Evolutionary conservation across 495 filamentous ascomycete genomes (phyloP).

Genomic region (Trichoderma asperelloides): DNA sequence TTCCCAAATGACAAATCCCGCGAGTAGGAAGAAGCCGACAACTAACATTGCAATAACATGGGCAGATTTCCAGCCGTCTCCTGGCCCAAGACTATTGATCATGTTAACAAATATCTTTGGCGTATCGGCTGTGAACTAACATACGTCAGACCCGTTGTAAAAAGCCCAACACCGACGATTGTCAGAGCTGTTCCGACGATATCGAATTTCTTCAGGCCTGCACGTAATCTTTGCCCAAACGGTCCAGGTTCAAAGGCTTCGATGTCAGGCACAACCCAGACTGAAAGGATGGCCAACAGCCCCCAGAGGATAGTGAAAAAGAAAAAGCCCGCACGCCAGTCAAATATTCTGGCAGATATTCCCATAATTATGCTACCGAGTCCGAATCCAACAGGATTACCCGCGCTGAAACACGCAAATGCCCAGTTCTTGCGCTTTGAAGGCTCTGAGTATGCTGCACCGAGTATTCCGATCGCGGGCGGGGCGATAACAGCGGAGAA

Average conservation of each 20-base stretch:
- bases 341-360: conserved; percentile 49
- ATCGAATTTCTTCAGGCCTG: conserved; percentile 35
- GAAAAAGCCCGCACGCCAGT: conserved; percentile 57
- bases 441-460: conserved; percentile 51
- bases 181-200: conserved; percentile 52
- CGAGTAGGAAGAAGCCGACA: conserved; percentile 47
- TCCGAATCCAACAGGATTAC: conserved; percentile 64
- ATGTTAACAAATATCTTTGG: conserved; percentile 11
- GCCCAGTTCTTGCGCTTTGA: conserved; percentile 59
- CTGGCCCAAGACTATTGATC: conserved; percentile 27
- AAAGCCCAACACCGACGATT: conserved; percentile 55
- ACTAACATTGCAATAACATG: conserved; percentile 55
- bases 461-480: conserved; percentile 58
- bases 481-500: conserved; percentile 56
- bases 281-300: conserved; percentile 45
- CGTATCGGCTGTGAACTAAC: conserved; percentile 15
- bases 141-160: conserved; percentile 55
- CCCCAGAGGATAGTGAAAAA: conserved; percentile 54
- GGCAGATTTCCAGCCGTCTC: conserved; percentile 50
- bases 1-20: conserved; percentile 54
- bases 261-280: conserved; percentile 57
- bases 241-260: conserved; percentile 34
- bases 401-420: conserved; percentile 62
- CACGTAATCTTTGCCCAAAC: conserved; percentile 25
- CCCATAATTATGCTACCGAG: conserved; percentile 58